A percentile compares a stretch with the other conserved stretches of the same genome.
Conservation (phyloP, 2,329 filamentous ascomycete genomes). For the Aaosphaeria arxii region DNA sequence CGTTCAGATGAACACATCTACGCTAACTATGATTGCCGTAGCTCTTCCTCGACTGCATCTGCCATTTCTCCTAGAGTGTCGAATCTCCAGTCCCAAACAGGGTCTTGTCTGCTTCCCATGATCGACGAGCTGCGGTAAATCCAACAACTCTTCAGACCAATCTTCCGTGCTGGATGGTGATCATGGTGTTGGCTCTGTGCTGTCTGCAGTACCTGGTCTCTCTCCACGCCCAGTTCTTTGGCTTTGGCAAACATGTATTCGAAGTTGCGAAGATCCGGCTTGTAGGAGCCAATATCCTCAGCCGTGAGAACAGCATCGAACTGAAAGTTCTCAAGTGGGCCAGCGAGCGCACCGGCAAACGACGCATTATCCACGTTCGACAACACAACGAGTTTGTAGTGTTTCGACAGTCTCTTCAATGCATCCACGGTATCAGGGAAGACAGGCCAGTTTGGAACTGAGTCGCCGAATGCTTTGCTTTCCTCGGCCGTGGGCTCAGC, state of each 20-base stretch:
- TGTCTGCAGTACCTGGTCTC: constrained; percentile 61
- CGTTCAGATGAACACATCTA: neutral
- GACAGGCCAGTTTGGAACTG: constrained; percentile 54
- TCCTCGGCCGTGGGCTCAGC: constrained; percentile 37
- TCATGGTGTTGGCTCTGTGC: constrained; percentile 67
- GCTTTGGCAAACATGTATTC: constrained; percentile 59
- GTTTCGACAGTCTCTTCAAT: constrained; percentile 46
- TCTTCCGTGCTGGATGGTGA: constrained; percentile 61
- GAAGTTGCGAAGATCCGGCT: constrained; percentile 65
- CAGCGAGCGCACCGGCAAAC: constrained; percentile 48
- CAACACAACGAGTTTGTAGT: constrained; percentile 60
- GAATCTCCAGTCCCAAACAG: constrained; percentile 53
- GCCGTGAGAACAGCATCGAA: constrained; percentile 69
- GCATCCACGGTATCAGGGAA: constrained; percentile 58
- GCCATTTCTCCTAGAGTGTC: constrained; percentile 60
- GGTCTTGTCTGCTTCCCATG: constrained; percentile 46
- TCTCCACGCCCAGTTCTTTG: constrained; percentile 54
- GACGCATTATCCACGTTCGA: constrained; percentile 58
- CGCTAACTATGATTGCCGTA: constrained; percentile 4
- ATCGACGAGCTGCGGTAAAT: constrained; percentile 54
- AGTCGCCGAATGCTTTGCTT: constrained; percentile 49
- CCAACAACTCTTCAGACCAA: constrained; percentile 63
- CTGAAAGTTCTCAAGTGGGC: constrained; percentile 50
- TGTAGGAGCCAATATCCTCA: constrained; percentile 69
- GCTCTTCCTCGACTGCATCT: constrained; percentile 47